Evolutionary conservation across 2,329 filamentous ascomycete species (phyloP), one percentile per base, ranked within the genome.

Genomic region (Paramyrothecium roridum): DNA sequence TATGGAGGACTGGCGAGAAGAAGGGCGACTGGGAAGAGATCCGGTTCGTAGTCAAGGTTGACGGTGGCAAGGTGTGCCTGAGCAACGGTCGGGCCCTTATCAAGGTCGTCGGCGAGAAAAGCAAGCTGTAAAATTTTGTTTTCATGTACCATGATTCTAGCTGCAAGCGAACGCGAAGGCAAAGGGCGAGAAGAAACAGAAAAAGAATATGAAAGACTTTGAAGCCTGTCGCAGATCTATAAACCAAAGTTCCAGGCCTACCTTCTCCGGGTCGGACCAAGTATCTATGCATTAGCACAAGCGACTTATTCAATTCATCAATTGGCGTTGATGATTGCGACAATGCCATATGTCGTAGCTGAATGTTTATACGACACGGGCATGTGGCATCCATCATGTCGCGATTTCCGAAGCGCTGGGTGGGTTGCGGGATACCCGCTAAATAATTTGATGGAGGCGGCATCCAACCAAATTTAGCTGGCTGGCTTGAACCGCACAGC

Each of bases 81-180:
- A 95, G 86, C 74, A 96, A 97, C 71, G 93, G 93, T 4, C 80
- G 91, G 56, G 91, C 90, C 23, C 71, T 93, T 69, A 83, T 97
- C 67, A 91, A 83, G 80, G 76, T 84, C 56, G 80, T 80, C 52
- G 81, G 67, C 17, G 68, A 75, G 49, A 84, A 83, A 77, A 83
- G 80, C 71, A 90, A 88, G 77, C 73, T 90, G 70, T 89, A 76
- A 76, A 58, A 50, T 17, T 34, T 10, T 40, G 23, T 19, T 43
- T 43, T 13, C n/a, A 4, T 43, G 7, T 13, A 43, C 37, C n/a
- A 8, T 43, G 37, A 43, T 17, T 43, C 3, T 43, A 43, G n/a
- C n/a, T 43, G 26, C 26, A 43, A 43, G 37, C 37, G n/a, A 7
- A 19, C n/a, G 16, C 37, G 16, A 13, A 43, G n/a, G n/a, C 37